Percentiles rank a stretch among this genome's conserved stretches.
phyloP scores from a whole-genome alignment of 257 asterid species.

The Ajuga chamaepitys region DNA sequence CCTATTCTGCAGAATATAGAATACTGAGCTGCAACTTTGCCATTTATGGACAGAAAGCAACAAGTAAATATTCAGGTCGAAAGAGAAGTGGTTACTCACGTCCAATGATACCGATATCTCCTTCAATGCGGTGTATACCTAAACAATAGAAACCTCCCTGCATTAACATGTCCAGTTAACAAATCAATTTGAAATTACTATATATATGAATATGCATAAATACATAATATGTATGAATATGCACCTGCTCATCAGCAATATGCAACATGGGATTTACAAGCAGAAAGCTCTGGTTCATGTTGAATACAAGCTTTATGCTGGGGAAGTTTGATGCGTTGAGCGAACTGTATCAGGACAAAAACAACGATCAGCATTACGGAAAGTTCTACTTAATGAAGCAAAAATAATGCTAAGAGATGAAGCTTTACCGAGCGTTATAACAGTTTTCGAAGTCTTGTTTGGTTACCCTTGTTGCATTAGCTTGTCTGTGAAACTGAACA shows the following conservation, averaged over 20 bases:
- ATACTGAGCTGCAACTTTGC: not conserved
- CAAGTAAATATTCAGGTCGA: not conserved
- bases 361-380: constrained; percentile 16
- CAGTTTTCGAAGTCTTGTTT: constrained; percentile 48
- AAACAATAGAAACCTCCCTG: constrained; percentile 60
- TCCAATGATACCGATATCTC: constrained; percentile 53
- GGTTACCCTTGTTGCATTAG: constrained; percentile 34
- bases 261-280: constrained; percentile 51
- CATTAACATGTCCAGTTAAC: constrained; percentile 14
- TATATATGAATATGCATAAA: not conserved
- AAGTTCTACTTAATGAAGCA: constrained; percentile 11
- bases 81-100: constrained; percentile 48
- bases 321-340: constrained; percentile 38
- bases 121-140: constrained; percentile 31
- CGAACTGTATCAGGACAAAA: constrained; percentile 38
- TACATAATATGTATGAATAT: constrained; percentile 5
- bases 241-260: constrained; percentile 43
- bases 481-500: constrained; percentile 52
- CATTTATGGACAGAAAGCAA: not conserved
- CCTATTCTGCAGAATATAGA: not conserved
- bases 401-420: not conserved
- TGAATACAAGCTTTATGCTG: constrained; percentile 43
- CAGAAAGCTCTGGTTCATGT: constrained; percentile 59
- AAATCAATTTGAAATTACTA: not conserved
- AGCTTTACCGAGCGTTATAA: constrained; percentile 52